Conservation (phyloP, 768 basidiomycete genomes). For the Hericium coralloides region DNA sequence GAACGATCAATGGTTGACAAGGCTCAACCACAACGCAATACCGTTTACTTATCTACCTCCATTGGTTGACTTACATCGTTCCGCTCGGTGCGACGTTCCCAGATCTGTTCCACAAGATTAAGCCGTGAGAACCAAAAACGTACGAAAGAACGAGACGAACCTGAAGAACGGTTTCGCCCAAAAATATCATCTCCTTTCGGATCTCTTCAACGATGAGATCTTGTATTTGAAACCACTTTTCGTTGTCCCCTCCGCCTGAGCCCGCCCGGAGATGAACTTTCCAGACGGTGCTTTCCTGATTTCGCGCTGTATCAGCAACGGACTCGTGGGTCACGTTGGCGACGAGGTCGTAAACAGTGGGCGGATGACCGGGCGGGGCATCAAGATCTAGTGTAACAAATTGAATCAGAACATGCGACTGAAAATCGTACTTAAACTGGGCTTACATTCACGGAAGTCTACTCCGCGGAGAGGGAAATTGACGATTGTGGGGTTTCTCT, state of each 20-base stretch:
- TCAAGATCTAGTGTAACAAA: conserved; percentile 58
- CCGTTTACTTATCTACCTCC: background rate
- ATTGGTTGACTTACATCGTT: background rate
- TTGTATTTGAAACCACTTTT: conserved; percentile 95
- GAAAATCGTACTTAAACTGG: conserved; percentile 13
- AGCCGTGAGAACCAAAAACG: background rate
- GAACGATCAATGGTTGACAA: too few species aligned
- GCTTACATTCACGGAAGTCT: conserved; percentile 87
- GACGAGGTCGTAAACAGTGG: conserved; percentile 85
- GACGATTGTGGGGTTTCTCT: conserved; percentile 98
- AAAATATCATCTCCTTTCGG: conserved; percentile 95
- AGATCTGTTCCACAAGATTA: background rate
- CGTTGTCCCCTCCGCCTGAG: conserved; percentile 68
- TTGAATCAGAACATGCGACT: background rate
- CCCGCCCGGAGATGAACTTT: conserved; percentile 80
- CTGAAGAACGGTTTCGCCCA: conserved; percentile 84
- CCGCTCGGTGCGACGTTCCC: conserved; percentile 1
- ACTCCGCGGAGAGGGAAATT: conserved; percentile 93
- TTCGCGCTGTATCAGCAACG: conserved; percentile 88
- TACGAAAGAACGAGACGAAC: background rate
- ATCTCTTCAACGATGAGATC: conserved; percentile 95
- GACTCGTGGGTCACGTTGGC: conserved; percentile 95
- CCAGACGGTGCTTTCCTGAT: conserved; percentile 88
- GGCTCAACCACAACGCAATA: too few species aligned
- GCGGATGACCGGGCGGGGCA: conserved; percentile 43